Conservation (phyloP, 2,329 filamentous ascomycete species). For the Salinomyces thailandicus region DNA sequence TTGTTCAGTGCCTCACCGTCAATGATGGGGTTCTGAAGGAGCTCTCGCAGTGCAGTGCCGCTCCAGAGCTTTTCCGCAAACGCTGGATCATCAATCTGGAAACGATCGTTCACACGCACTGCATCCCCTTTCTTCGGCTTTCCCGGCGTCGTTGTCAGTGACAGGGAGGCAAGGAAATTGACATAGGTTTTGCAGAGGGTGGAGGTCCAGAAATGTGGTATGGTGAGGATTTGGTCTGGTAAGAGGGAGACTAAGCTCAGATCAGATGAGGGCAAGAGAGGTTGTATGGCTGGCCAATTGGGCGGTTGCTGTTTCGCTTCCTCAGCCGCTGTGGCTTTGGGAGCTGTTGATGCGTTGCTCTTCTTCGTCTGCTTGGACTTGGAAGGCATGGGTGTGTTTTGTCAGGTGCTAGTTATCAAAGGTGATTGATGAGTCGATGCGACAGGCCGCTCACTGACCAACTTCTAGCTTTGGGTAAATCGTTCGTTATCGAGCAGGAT, state of each 20-base stretch:
- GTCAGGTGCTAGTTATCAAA: too few relatives aligned
- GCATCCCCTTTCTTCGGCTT: slow-evolving; percentile 72
- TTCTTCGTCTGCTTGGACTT: slow-evolving; percentile 11
- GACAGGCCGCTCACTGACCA: too few relatives aligned
- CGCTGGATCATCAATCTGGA: slow-evolving; percentile 62
- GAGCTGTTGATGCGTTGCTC: slow-evolving; percentile 1
- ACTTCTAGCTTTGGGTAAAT: too few relatives aligned
- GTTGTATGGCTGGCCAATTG: slow-evolving; percentile 63
- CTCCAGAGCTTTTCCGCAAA: slow-evolving; percentile 72
- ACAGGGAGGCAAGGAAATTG: slow-evolving; percentile 58
- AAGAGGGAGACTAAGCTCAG: slow-evolving; percentile 50
- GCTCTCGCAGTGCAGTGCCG: slow-evolving; percentile 60
- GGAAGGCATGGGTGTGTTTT: slow-evolving; percentile 11
- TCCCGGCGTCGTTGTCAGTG: slow-evolving; percentile 66
- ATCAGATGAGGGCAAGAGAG: slow-evolving; percentile 54
- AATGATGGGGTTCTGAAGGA: slow-evolving; percentile 33
- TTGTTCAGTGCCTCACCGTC: slow-evolving; percentile 22
- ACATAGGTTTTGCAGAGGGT: slow-evolving; percentile 67
- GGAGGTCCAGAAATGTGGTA: slow-evolving; percentile 64
- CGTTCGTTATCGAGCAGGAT: too few relatives aligned
- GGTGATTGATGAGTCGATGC: too few relatives aligned
- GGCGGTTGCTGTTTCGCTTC: slow-evolving; percentile 33
- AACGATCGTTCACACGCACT: slow-evolving; percentile 79
- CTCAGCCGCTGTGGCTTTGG: slow-evolving; percentile 7
- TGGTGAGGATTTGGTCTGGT: slow-evolving; percentile 59